Conservation (phyloP, 2,329 filamentous ascomycete species). For the Pyricularia pennisetigena region DNA sequence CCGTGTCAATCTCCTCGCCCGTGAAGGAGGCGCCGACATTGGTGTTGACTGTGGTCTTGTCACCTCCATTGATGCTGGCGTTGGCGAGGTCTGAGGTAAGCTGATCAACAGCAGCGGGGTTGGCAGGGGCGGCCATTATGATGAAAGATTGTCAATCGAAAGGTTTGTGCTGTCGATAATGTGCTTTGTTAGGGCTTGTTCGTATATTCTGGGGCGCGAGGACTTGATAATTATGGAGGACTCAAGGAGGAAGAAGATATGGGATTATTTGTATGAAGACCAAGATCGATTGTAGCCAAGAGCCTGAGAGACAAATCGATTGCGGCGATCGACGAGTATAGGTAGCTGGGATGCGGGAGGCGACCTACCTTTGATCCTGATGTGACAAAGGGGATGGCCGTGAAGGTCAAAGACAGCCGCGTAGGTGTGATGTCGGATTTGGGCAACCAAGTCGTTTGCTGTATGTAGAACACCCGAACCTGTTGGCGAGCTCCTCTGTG, state of each 20-base stretch:
- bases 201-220: not conserved
- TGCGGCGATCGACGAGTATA: not conserved
- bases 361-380: not conserved
- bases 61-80: constrained; percentile 57
- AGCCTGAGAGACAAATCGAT: not conserved
- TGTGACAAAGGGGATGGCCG: constrained; percentile 2
- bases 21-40: constrained; percentile 46
- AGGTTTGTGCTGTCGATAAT: not conserved
- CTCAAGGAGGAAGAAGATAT: not conserved
- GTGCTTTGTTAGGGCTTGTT: not conserved
- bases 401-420: not conserved
- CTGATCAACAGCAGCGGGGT: constrained; percentile 62
- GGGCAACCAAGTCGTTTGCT: not conserved
- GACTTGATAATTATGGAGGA: not conserved
- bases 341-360: not conserved
- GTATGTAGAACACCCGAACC: not conserved
- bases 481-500: not conserved
- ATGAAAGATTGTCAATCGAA: not conserved
- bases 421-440: not conserved
- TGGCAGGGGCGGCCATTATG: constrained; percentile 52
- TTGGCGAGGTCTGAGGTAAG: constrained; percentile 70
- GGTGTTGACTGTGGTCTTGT: constrained; percentile 66
- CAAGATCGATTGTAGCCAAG: not conserved
- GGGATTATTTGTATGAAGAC: not conserved
- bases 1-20: constrained; percentile 50